Conservation (phyloP, 2,329 filamentous ascomycete species). For the Colletotrichum spinosum region DNA sequence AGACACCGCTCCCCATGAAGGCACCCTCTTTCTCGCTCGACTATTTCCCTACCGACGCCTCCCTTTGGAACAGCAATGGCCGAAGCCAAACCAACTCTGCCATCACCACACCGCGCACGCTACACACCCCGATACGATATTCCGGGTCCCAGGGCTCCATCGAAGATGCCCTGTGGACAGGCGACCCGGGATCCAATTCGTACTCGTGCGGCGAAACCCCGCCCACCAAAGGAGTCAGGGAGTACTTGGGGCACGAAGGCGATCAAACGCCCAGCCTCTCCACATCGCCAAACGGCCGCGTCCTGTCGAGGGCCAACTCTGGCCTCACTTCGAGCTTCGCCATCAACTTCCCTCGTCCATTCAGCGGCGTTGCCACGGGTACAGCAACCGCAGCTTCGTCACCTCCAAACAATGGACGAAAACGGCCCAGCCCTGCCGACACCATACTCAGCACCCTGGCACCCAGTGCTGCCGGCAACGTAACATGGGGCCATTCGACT, state of each 20-base stretch:
- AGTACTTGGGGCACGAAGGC: conserved; percentile 55
- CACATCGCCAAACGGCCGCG: conserved; percentile 68
- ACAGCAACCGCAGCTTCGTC: conserved; percentile 53
- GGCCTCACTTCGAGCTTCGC: conserved; percentile 67
- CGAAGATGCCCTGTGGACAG: conserved; percentile 64
- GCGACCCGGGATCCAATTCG: conserved; percentile 67
- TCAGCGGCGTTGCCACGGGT: conserved; percentile 45
- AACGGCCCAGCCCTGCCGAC: conserved; percentile 72
- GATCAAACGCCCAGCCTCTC: conserved; percentile 66
- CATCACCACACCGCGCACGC: conserved; percentile 67
- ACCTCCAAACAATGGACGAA: conserved; percentile 57
- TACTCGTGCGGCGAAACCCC: conserved; percentile 73
- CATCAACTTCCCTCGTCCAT: conserved; percentile 64
- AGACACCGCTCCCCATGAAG: conserved; percentile 74
- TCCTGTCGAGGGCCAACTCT: conserved; percentile 65
- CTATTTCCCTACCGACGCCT: conserved; percentile 71
- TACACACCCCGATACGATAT: conserved; percentile 66
- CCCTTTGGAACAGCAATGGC: conserved; percentile 63
- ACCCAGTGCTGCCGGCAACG: conserved; percentile 55
- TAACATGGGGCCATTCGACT: conserved; percentile 63
- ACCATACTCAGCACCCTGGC: conserved; percentile 67
- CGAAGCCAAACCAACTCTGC: conserved; percentile 66
- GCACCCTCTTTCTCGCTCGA: conserved; percentile 75
- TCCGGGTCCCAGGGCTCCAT: conserved; percentile 66
- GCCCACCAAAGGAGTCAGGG: conserved; percentile 59